Conservation (phyloP, 2,329 filamentous ascomycete species). For the Exserohilum turcica region DNA sequence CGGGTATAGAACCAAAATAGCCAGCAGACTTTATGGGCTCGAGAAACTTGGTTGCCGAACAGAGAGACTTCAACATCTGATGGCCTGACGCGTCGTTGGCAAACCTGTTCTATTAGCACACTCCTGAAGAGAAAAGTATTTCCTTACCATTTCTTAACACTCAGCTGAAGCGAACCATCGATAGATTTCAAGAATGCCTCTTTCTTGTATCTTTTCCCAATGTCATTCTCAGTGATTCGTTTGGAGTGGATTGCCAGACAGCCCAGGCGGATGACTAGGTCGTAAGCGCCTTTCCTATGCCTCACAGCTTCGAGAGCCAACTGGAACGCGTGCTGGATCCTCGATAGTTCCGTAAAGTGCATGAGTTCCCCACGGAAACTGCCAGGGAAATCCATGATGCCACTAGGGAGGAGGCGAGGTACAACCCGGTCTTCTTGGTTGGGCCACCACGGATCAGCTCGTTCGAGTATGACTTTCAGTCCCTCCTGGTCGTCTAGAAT, state of each 20-base stretch:
- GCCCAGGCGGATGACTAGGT: slow-evolving; percentile 37
- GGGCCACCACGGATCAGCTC: slow-evolving; percentile 37
- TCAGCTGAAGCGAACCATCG: slow-evolving; percentile 12
- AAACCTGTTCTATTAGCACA: slow-evolving; percentile 25
- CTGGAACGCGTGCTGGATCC: slow-evolving; percentile 26
- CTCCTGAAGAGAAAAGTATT: neutral
- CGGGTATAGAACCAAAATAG: slow-evolving; percentile 25
- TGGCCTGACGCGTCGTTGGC: slow-evolving; percentile 22
- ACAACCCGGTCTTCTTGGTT: slow-evolving; percentile 20
- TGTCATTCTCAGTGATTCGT: slow-evolving; percentile 11
- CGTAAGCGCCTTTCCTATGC: slow-evolving; percentile 32
- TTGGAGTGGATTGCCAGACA: slow-evolving; percentile 28
- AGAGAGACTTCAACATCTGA: slow-evolving; percentile 29
- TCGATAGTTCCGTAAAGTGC: slow-evolving; percentile 14
- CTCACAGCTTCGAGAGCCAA: slow-evolving; percentile 28
- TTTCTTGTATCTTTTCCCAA: slow-evolving; percentile 22
- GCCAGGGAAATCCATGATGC: slow-evolving; percentile 28
- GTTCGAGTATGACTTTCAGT: slow-evolving; percentile 22
- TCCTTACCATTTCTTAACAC: slow-evolving; percentile 34
- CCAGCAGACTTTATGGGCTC: slow-evolving; percentile 29
- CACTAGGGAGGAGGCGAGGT: slow-evolving; percentile 18
- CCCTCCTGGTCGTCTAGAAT: slow-evolving; percentile 37
- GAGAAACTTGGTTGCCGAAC: slow-evolving; percentile 24
- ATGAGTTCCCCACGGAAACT: slow-evolving; percentile 26
- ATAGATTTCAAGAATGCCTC: slow-evolving; percentile 23